Base-by-base conservation (phyloP, 2,329 filamentous ascomycete genomes). In the Capronia epimyces region DNA sequence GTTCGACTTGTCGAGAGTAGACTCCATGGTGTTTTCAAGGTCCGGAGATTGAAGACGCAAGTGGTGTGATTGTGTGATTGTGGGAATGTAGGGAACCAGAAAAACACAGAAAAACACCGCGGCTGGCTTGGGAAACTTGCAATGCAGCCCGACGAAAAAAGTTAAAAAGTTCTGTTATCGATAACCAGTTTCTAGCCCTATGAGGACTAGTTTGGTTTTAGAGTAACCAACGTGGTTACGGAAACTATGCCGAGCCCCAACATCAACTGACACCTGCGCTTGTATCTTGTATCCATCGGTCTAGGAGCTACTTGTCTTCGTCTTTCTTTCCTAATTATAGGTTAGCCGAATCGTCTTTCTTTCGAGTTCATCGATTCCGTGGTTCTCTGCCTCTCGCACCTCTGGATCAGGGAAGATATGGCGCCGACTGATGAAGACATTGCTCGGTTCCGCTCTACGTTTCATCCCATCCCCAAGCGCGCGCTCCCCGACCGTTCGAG, bases 401-500 rank as follows among this genome's bases (percentile, higher is more conserved):
- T 27, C 29, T n/a, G 7, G 7, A 12, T 32, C 7, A 32, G 7
- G 7, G 7, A 6, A 51, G 22, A 37, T 21, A 74, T 74, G 71
- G 63, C 68, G 39, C 69, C 70, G 15, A 68, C 67, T 25, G 65
- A 78, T 56, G 78, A 84, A 60, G 79, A 80, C 58, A 71, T 83
- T 52, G 81, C 81, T 54, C 83, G 80, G 74, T 83, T 85, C 52
- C 79, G 78, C 45, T 81, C 83, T 59, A 82, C 79, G 2, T 84
- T 84, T 54, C 76, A 74, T 57, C 78, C 79, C 31, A 82, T 86
- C 55, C 81, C 83, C 1, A 84, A 81, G 65, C 71, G 71, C 9
- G 72, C 76, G 52, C 74, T 94, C 1, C 82, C 88, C 0, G 89
- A 96, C 43, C n/a, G n/a, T n/a, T n/a, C n/a, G n/a, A n/a, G n/a